A percentile compares a stretch with the other conserved stretches of the same genome.
These are phyloP conservation scores for Vitis labrusca DNA, from an alignment of 164 flowering plant species.

Conservation along the genomic window DNA sequence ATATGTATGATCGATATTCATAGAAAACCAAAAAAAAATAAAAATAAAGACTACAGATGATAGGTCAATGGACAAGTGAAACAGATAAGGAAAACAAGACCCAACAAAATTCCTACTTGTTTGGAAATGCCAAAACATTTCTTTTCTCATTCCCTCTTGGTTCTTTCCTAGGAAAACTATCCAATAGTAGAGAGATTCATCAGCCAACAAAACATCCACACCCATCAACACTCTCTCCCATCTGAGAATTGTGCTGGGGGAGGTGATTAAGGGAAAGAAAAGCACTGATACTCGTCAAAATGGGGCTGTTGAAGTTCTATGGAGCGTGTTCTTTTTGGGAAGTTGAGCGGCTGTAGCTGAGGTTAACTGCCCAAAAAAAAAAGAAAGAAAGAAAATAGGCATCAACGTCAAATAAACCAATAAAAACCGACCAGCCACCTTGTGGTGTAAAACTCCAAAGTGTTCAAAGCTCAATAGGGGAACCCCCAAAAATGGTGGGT, in stretches of 20 bases:
- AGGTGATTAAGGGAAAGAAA: neutral
- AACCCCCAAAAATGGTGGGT: neutral
- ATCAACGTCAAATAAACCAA: too few relatives aligned
- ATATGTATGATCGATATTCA: too few relatives aligned
- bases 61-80: too few relatives aligned
- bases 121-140: neutral
- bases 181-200: too few relatives aligned
- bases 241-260: too few relatives aligned
- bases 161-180: too few relatives aligned
- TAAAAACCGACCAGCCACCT: too few relatives aligned
- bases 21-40: too few relatives aligned
- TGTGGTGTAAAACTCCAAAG: too few relatives aligned
- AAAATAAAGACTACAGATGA: constrained; percentile 3
- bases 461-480: neutral
- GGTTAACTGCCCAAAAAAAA: constrained; percentile 17
- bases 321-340: constrained; percentile 35
- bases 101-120: constrained; percentile 8
- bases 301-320: constrained; percentile 45
- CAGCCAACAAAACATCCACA: too few relatives aligned
- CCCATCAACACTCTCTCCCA: too few relatives aligned
- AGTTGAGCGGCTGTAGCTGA: constrained; percentile 34
- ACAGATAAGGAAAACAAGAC: neutral
- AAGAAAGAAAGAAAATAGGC: neutral
- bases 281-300: constrained; percentile 19
- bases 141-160: too few relatives aligned